Evolutionary conservation across 2,329 filamentous ascomycete genomes (phyloP), one percentile per base, ranked within the genome.

Genomic region (Colletotrichum zoysiae): DNA sequence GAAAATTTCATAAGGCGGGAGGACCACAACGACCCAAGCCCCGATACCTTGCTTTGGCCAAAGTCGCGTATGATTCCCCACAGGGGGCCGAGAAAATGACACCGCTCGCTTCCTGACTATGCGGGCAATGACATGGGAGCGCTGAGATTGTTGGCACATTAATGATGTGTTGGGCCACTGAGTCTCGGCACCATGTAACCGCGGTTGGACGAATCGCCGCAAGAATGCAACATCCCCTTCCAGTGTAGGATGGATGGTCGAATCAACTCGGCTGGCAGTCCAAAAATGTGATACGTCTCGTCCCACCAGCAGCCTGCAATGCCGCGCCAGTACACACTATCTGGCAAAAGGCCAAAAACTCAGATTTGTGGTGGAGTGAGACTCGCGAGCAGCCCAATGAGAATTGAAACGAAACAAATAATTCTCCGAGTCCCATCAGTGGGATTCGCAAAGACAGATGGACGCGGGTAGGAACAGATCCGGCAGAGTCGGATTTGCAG

Each of bases 341-440:
- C 64, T 53, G 30, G 61, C 23, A 46, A 64, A 44, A 26, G 11
- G 9, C 38, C 20, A 56, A 1, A 33, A 18, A 12, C 44, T 33
- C 44, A 2, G 12, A 23, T 23, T 18, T 6, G 33, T 38, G 18
- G 5, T 33, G 26, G 42, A 20, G 8, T 35, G 50, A 20, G 18
- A 18, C 26, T 20, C 11, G 23, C 20, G 48, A 40, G n/a, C 12
- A n/a, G 46, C 1, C 55, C 23, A 55, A 18, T 46, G 55, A 57
- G 11, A 9, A 44, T 35, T 42, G 65, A 71, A 71, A 71, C 58
- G 65, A 71, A 71, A 63, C 69, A 69, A 68, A 23, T 69, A 71
- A 65, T 65, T 69, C 65, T 70, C 70, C 70, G 65, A 66, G 33
- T 44, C 48, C 42, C 53, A 50, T 56, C 23, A 44, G 35, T 62